Percentiles rank a stretch among this genome's conserved stretches.
These are phyloP conservation scores for Microbotryum intermedium DNA, from an alignment of 1,284 basidiomycete species.

Conservation along the genomic window DNA sequence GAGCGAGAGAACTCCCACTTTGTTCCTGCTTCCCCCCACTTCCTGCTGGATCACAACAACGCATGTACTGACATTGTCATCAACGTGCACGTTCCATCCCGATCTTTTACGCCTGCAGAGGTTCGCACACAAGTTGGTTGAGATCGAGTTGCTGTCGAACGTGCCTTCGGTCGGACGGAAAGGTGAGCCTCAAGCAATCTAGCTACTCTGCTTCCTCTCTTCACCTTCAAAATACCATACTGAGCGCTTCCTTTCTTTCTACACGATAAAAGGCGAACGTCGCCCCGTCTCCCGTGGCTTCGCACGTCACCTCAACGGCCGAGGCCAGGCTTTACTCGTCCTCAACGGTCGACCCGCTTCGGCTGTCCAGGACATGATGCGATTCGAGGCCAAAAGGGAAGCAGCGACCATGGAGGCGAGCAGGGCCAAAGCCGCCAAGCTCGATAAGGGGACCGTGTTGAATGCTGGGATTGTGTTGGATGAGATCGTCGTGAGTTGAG, in stretches of 20 bases:
- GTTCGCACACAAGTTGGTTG: conserved; percentile 24
- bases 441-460: conserved; percentile 35
- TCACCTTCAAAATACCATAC: too few relatives aligned
- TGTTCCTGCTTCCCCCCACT: too few relatives aligned
- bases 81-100: too few relatives aligned
- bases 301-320: conserved; percentile 20
- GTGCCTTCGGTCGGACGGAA: conserved; percentile 15
- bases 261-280: background rate
- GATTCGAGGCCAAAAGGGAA: conserved; percentile 10
- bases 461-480: conserved; percentile 24
- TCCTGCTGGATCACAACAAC: too few relatives aligned
- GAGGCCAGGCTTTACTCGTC: conserved; percentile 12
- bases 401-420: conserved; percentile 38
- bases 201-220: too few relatives aligned
- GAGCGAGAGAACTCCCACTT: too few relatives aligned
- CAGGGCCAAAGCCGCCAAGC: conserved; percentile 33
- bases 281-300: conserved; percentile 13
- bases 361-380: conserved; percentile 9
- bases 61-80: too few relatives aligned
- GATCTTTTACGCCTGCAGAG: too few relatives aligned
- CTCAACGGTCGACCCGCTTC: conserved; percentile 9
- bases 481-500: background rate
- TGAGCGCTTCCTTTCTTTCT: too few relatives aligned
- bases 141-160: conserved; percentile 16
- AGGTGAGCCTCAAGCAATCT: conserved; percentile 1